Evolutionary conservation across 306 rosid genomes (phyloP), one percentile per base, ranked within the genome.

Genomic region (Dalbergia cochinchinensis): DNA sequence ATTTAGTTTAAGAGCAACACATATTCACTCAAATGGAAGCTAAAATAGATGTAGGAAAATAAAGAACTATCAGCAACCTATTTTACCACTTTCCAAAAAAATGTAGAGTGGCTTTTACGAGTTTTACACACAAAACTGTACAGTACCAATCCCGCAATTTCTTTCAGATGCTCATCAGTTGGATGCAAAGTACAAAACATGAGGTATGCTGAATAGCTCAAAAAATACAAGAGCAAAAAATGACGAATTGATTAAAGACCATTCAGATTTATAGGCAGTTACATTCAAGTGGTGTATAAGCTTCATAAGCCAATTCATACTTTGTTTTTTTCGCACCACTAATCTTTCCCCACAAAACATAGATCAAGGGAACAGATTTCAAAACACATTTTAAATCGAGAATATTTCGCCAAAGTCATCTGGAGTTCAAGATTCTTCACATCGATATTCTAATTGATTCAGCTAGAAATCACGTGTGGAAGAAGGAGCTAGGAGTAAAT

Each of bases 151-250:
- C 63, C 58, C 5, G 50, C 73, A 20, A 19, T n/a, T 78, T 35
- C 69, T 22, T 78, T 57, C 60, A 26, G 58, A 58, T 78, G 41
- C 13, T 20, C 67, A 41, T 53, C 12, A 71, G 54, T n/a, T 39
- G 47, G 62, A 35, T 60, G 19, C 15, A 63, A 39, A 12, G 57
- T 47, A 51, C 2, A 22, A 51, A 54, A 66, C 16, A 13, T 9
- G 31, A 26, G 31, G 3, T 26, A 26, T 26, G 31, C 31, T 26
- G 31, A 1, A 26, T 26, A 26, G 31, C 31, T 26, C 31, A 2
- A 26, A 26, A 26, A 26, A 26, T 26, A 26, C 31, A 26, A 26
- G 31, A 26, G 31, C 31, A 0, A 26, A 26, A 26, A 1, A 26
- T 26, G 31, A 26, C 31, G 3, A 26, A 26, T 26, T 26, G 31